Conservation (phyloP, 495 filamentous ascomycete species). For the Penicillium egyptiacum region DNA sequence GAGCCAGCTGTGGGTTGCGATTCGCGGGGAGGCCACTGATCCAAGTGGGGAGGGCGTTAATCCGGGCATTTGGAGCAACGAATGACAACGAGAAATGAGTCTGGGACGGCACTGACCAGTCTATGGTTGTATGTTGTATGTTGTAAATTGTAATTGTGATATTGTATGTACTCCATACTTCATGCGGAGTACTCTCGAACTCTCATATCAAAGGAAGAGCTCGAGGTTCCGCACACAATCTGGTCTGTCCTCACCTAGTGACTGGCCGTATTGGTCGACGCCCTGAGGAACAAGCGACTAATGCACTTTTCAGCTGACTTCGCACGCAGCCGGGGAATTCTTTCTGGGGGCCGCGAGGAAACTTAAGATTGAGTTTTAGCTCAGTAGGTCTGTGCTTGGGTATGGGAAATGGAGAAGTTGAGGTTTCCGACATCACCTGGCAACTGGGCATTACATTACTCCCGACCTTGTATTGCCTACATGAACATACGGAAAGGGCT, state of each 20-base stretch:
- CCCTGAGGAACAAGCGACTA: constrained; percentile 34
- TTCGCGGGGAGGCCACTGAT: constrained; percentile 15
- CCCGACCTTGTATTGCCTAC: too few species aligned
- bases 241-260: constrained; percentile 13
- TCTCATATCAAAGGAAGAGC: not conserved
- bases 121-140: too few species aligned
- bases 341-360: not conserved
- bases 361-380: constrained; percentile 1
- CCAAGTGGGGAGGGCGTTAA: constrained; percentile 27
- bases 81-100: not conserved
- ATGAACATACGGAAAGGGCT: not conserved
- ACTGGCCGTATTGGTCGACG: constrained; percentile 26
- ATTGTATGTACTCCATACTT: not conserved
- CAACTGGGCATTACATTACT: not conserved
- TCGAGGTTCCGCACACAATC: constrained; percentile 21
- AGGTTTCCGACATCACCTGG: not conserved
- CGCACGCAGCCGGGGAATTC: constrained; percentile 6
- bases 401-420: not conserved
- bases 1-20: constrained; percentile 10
- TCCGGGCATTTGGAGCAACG: not conserved
- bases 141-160: not conserved
- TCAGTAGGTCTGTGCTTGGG: not conserved
- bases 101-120: not conserved
- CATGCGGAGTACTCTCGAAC: not conserved
- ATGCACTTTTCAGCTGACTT: constrained; percentile 33